Base-by-base conservation (phyloP, 2,329 filamentous ascomycete species). In the Furcasterigmium sp. region DNA sequence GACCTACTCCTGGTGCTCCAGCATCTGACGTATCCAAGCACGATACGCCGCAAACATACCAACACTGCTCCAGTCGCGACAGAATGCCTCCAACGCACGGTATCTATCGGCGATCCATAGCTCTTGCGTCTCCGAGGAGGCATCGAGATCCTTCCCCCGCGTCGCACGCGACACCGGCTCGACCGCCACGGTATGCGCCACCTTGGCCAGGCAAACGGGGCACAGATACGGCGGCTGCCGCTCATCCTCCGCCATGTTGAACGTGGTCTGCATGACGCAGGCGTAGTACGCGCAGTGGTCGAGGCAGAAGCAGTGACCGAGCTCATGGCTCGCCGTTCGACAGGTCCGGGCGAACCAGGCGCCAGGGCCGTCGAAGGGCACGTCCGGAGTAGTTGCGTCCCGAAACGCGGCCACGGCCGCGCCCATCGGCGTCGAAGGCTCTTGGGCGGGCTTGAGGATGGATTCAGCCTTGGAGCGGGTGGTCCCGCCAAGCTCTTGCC, bases 291-390 rank as follows among this genome's bases (percentile, higher is more conserved):
- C 63, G 54, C 84, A 87, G 55, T 87, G 83, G 8, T 60, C 82
- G 13, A 87, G 67, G 0, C 76, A 79, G 29, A 87, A 72, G 53
- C 82, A 87, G 56, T 86, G 84, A 0, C 80, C 78, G 0, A 87
- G 59, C 53, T 87, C 83, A 54, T 87, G 84, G 2, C 71, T 70
- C 2, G 73, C 75, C 0, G 82, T 84, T 39, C 73, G 73, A 41
- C 68, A 78, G 3, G 78, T 57, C 10, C 75, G 68, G 9, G 69
- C 70, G 13, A 85, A 69, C 79, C 81, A 86, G 2, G 82, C 54
- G 0, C 60, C 68, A 0, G 58, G 52, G 1, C 64, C 45, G 2
- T 61, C 58, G n/a, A n/a, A n/a, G n/a, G n/a, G n/a, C n/a, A n/a
- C n/a, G n/a, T n/a, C n/a, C n/a, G n/a, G n/a, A n/a, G n/a, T n/a